These are phyloP conservation scores for Monosporozyma yasuniensis DNA, from an alignment of 805 yeast genomes.

Conservation along the genomic window DNA sequence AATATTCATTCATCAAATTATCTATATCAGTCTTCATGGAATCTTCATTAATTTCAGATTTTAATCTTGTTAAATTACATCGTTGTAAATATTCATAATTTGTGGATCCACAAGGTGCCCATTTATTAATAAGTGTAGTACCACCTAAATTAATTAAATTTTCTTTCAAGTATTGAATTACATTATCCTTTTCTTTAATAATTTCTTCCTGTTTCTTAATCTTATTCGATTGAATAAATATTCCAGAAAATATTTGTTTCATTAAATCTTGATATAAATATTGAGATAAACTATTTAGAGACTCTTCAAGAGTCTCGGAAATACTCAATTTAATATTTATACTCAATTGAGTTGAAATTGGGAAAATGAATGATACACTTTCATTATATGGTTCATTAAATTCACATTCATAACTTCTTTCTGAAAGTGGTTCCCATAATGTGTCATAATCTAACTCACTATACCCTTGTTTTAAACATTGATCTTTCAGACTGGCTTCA, in stretches of 20 bases:
- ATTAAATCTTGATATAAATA: conserved; percentile 1
- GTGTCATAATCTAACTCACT: neutral
- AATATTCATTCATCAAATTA: neutral
- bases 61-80: neutral
- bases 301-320: neutral
- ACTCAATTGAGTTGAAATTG: no score
- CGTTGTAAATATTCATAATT: conserved; percentile 15
- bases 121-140: conserved; percentile 16
- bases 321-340: neutral
- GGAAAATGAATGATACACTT: no score
- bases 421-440: neutral
- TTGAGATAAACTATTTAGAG: no score
- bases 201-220: conserved; percentile 8
- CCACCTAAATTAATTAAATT: conserved; percentile 21
- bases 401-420: neutral
- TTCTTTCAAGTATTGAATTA: conserved; percentile 25
- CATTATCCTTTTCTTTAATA: conserved; percentile 26
- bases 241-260: no score
- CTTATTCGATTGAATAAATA: conserved; percentile 5
- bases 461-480: conserved; percentile 15
- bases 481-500: conserved; percentile 1
- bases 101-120: conserved; percentile 29
- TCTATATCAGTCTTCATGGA: neutral
- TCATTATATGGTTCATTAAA: neutral
- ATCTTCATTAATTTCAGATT: neutral